Conservation (phyloP, 2,329 filamentous ascomycete species). For the Leptoxyphium fumago region DNA sequence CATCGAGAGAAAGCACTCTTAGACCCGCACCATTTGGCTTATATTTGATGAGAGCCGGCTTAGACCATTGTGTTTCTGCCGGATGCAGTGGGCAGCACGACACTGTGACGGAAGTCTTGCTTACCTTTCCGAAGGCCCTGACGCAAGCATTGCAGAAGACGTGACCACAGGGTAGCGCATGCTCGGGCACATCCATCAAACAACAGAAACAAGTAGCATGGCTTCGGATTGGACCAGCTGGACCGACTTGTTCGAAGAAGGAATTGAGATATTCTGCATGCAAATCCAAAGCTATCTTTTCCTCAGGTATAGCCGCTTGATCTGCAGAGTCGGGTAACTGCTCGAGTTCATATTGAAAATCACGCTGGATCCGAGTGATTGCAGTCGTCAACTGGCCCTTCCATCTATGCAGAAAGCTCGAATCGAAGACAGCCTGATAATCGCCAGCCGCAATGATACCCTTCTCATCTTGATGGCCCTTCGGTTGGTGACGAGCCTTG, state of each 20-base stretch:
- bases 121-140: constrained; percentile 18
- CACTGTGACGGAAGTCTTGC: constrained; percentile 14
- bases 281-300: constrained; percentile 16
- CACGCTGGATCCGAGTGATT: constrained; percentile 14
- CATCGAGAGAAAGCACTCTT: constrained; percentile 18
- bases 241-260: constrained; percentile 28
- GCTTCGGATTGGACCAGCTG: constrained; percentile 16
- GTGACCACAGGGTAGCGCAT: constrained; percentile 32
- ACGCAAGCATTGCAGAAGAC: constrained; percentile 31
- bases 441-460: constrained; percentile 30
- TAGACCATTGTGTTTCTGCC: constrained; percentile 21
- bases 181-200: constrained; percentile 28
- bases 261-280: constrained; percentile 17
- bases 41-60: constrained; percentile 15
- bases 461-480: constrained; percentile 28
- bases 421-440: constrained; percentile 25
- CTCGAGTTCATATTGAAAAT: constrained; percentile 19
- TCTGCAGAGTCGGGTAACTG: constrained; percentile 14
- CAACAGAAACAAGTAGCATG: constrained; percentile 33
- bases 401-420: constrained; percentile 15
- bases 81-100: constrained; percentile 22
- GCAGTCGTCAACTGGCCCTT: constrained; percentile 17
- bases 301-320: constrained; percentile 15
- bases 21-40: constrained; percentile 14
- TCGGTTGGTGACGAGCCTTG: constrained; percentile 18